Evolutionary conservation across 2,329 filamentous ascomycete genomes (phyloP).

Genomic region (Fusarium newnesense): DNA sequence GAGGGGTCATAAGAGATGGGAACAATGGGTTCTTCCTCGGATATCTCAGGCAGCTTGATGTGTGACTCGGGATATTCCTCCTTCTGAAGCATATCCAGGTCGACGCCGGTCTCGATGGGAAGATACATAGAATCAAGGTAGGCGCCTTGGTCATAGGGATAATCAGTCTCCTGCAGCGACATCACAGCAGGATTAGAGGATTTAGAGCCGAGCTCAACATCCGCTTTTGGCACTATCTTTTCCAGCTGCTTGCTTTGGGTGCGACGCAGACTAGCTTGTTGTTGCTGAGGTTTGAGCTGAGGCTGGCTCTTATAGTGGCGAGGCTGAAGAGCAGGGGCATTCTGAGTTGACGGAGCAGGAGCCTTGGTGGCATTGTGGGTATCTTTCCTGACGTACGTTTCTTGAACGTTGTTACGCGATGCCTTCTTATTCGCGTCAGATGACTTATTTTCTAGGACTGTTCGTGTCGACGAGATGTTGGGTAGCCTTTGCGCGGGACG

Average conservation of each 20-base stretch:
- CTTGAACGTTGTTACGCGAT: conserved; percentile 23
- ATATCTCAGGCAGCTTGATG: conserved; percentile 47
- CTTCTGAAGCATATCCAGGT: conserved; percentile 38
- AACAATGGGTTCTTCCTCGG: conserved; percentile 44
- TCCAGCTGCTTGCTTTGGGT: conserved; percentile 58
- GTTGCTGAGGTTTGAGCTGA: conserved; percentile 58
- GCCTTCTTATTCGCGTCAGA: conserved; percentile 42
- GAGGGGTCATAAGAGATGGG: conserved; percentile 35
- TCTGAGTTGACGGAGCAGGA: conserved; percentile 26
- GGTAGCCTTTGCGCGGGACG: conserved; percentile 51
- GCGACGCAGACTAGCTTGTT: conserved; percentile 53
- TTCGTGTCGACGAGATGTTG: conserved; percentile 37
- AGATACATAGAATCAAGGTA: conserved; percentile 45
- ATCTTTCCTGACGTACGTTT: conserved; percentile 37
- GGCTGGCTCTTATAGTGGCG: conserved; percentile 67
- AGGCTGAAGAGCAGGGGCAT: conserved; percentile 48
- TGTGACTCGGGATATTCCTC: conserved; percentile 38
- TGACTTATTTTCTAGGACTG: conserved; percentile 38
- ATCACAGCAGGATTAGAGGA: conserved; percentile 18
- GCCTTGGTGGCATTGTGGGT: conserved; percentile 28
- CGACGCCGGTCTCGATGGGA: conserved; percentile 39
- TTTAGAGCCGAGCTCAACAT: conserved; percentile 23
- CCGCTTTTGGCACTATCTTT: conserved; percentile 32
- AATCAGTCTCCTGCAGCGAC: conserved; percentile 29
- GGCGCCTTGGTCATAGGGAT: conserved; percentile 41